A percentile compares a stretch with the other conserved stretches of the same genome.
Evolutionary conservation across 768 basidiomycete genomes (phyloP).

Genomic region (Leccinellum luteum): DNA sequence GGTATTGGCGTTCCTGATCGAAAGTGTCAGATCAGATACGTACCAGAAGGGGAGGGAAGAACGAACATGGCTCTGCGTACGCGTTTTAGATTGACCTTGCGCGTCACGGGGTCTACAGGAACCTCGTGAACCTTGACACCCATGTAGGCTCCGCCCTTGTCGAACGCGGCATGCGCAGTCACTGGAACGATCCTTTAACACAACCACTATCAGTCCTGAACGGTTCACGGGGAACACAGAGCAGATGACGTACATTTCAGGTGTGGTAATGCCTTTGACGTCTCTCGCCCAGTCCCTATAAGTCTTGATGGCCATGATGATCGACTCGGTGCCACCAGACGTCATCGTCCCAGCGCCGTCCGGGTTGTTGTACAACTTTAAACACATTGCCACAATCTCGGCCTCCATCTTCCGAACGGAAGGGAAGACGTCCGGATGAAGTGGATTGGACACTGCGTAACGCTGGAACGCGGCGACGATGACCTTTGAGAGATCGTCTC

Average conservation of each 20-base stretch:
- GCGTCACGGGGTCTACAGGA: constrained; percentile 73
- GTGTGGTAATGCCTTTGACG: constrained; percentile 84
- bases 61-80: constrained; percentile 87
- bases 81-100: constrained; percentile 72
- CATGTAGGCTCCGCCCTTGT: constrained; percentile 88
- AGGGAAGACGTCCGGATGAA: constrained; percentile 93
- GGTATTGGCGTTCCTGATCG: constrained; percentile 74
- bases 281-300: constrained; percentile 88
- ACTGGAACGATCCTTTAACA: constrained; percentile 68
- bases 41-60: not conserved
- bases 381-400: constrained; percentile 86
- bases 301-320: constrained; percentile 93
- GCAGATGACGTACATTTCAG: constrained; percentile 77
- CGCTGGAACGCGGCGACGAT: constrained; percentile 78
- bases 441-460: constrained; percentile 84
- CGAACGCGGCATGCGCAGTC: constrained; percentile 91
- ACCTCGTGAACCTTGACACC: constrained; percentile 87
- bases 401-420: constrained; percentile 96
- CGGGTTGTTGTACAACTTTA: constrained; percentile 82
- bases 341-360: constrained; percentile 90
- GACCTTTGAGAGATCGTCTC: constrained; percentile 73
- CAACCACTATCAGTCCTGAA: not conserved
- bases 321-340: constrained; percentile 93
- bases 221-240: not conserved
- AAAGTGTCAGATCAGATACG: constrained; percentile 3